Conservation (phyloP, 345 rosid genomes). For the Dipteronia sinensis region DNA sequence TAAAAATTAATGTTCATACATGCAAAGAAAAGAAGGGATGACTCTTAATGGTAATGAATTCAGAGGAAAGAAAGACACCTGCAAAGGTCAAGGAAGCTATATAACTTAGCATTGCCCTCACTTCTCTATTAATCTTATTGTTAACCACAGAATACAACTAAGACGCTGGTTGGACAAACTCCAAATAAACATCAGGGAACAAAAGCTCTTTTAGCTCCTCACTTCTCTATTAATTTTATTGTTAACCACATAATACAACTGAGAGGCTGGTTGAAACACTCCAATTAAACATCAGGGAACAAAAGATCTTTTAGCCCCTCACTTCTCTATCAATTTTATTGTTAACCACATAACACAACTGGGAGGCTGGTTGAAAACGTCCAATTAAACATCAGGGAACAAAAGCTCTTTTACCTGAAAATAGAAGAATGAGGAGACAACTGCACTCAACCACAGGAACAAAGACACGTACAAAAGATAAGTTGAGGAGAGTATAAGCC, state of each 20-base stretch:
- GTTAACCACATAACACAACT: background rate
- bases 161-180: background rate
- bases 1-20: background rate
- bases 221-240: background rate
- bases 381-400: background rate
- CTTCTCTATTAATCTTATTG: background rate
- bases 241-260: background rate
- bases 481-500: conserved; percentile 73
- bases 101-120: background rate
- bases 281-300: background rate
- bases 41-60: background rate
- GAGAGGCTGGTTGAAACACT: background rate
- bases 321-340: background rate
- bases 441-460: conserved; percentile 96
- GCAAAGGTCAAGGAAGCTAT: background rate
- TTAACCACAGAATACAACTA: background rate
- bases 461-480: conserved; percentile 76
- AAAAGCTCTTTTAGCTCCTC: conserved; percentile 26
- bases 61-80: background rate
- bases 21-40: background rate
- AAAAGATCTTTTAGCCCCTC: conserved; percentile 26
- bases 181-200: background rate
- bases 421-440: conserved; percentile 92
- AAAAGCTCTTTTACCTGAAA: conserved; percentile 64
- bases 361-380: background rate